These are phyloP conservation scores for Ophiocordyceps camponoti-leonardi DNA, from an alignment of 2,329 filamentous ascomycete species.

Conservation along the genomic window DNA sequence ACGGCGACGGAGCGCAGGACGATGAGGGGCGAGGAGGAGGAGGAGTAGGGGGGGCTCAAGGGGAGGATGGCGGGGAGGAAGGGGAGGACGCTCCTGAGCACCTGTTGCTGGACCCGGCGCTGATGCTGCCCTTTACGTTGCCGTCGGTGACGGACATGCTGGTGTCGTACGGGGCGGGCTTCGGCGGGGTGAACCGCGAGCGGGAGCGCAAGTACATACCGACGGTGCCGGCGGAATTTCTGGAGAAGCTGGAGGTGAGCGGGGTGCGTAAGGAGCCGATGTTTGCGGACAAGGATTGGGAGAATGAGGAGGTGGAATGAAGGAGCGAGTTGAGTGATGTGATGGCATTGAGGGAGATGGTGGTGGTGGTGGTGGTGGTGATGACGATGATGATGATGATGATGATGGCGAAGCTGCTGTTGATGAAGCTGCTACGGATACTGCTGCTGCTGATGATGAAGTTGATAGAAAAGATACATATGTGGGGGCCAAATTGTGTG, in stretches of 20 bases:
- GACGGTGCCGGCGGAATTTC: slow-evolving; percentile 82
- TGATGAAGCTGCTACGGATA: too few species aligned
- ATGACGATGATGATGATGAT: too few species aligned
- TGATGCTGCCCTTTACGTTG: slow-evolving; percentile 89
- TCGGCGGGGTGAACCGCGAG: slow-evolving; percentile 83
- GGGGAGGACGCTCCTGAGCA: slow-evolving; percentile 53
- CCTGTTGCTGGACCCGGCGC: slow-evolving; percentile 69
- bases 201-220: slow-evolving; percentile 91
- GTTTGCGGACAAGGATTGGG: slow-evolving; percentile 48
- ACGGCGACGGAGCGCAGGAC: slow-evolving; percentile 26
- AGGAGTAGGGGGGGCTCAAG: slow-evolving; percentile 12
- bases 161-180: slow-evolving; percentile 83
- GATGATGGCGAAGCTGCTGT: too few species aligned
- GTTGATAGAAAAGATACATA: too few species aligned
- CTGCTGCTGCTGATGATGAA: too few species aligned
- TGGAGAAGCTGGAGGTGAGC: slow-evolving; percentile 63
- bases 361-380: too few species aligned
- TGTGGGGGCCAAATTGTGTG: too few species aligned
- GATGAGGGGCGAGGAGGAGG: slow-evolving; percentile 21
- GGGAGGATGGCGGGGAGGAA: slow-evolving; percentile 16
- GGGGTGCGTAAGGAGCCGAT: slow-evolving; percentile 35
- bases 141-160: slow-evolving; percentile 97
- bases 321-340: too few species aligned
- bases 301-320: slow-evolving; percentile 40
- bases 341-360: too few species aligned